Conservation (phyloP, 805 yeast species). For the Ogataea methylovora region DNA sequence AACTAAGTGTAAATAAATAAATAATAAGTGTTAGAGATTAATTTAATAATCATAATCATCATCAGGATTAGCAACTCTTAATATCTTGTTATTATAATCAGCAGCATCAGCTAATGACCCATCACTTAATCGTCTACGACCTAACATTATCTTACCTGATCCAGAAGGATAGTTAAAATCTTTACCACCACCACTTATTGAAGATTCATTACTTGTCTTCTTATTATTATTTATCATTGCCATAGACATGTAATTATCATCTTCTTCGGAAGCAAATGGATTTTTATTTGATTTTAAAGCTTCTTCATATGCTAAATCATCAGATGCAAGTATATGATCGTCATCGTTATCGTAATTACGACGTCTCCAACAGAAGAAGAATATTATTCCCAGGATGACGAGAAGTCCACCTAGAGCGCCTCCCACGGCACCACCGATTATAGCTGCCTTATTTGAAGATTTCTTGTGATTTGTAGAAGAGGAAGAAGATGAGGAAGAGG, state of each 20-base stretch:
- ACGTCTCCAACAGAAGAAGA: conserved; percentile 29
- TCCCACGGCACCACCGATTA: conserved; percentile 30
- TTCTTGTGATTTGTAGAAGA: conserved; percentile 5
- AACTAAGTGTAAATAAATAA: not conserved
- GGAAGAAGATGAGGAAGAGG: conserved; percentile 19
- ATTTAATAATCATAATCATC: conserved; percentile 24
- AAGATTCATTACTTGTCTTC: no score
- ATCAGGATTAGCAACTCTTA: conserved; percentile 88
- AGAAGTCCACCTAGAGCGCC: conserved; percentile 24
- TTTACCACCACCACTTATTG: conserved; percentile 11
- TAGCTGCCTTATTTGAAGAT: conserved; percentile 23
- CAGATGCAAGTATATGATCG: conserved; percentile 34
- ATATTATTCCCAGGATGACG: conserved; percentile 19
- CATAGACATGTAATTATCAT: conserved; percentile 19
- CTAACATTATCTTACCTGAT: conserved; percentile 55
- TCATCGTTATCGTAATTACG: conserved; percentile 25
- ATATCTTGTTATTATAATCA: conserved; percentile 70
- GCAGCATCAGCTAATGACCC: conserved; percentile 85
- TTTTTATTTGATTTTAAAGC: conserved; percentile 49
- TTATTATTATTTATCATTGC: conserved; percentile 8
- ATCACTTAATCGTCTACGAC: conserved; percentile 75
- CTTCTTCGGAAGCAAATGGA: conserved; percentile 58
- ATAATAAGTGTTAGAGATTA: not conserved
- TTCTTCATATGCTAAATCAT: conserved; percentile 51
- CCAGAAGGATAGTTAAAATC: conserved; percentile 13